Evolutionary conservation across 805 yeast genomes (phyloP).

Genomic region (Candida railenensis): DNA sequence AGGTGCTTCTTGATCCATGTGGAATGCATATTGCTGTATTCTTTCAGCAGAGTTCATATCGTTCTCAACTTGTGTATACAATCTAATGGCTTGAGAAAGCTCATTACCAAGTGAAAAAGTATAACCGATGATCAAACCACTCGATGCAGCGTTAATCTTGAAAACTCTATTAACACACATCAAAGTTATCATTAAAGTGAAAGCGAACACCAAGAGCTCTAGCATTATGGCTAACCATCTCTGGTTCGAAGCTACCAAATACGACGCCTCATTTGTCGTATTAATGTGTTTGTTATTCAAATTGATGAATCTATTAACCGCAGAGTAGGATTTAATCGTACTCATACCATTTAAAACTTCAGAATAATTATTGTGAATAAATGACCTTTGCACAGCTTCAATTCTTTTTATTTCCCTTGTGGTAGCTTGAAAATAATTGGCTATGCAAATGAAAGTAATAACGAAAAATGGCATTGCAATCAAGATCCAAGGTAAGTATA

Average conservation of each 20-base stretch:
- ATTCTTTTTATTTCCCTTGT: conserved; percentile 39
- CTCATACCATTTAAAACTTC: conserved; percentile 36
- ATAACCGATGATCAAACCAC: conserved; percentile 35
- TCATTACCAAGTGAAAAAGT: conserved; percentile 36
- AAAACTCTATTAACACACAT: conserved; percentile 35
- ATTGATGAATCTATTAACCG: conserved; percentile 22
- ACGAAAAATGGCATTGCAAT: conserved; percentile 34
- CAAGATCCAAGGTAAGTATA: conserved; percentile 42
- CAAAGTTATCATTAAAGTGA: conserved; percentile 30
- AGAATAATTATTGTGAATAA: conserved; percentile 38
- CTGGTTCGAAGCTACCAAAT: conserved; percentile 33
- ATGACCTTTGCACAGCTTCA: conserved; percentile 39
- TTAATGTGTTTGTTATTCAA: conserved; percentile 26
- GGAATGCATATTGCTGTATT: conserved; percentile 44
- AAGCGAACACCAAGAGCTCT: conserved; percentile 30
- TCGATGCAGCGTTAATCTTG: conserved; percentile 32
- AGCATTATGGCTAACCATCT: conserved; percentile 36
- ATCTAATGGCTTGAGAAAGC: conserved; percentile 33
- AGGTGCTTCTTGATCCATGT: conserved; percentile 67
- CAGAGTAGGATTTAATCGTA: conserved; percentile 35
- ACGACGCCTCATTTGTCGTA: conserved; percentile 38
- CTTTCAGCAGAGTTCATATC: conserved; percentile 42
- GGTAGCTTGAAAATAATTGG: conserved; percentile 35
- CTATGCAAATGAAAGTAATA: conserved; percentile 22
- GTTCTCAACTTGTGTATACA: conserved; percentile 37